phyloP scores from a whole-genome alignment of 2,329 filamentous ascomycete species.

The Colletotrichum tamarilloi region DNA sequence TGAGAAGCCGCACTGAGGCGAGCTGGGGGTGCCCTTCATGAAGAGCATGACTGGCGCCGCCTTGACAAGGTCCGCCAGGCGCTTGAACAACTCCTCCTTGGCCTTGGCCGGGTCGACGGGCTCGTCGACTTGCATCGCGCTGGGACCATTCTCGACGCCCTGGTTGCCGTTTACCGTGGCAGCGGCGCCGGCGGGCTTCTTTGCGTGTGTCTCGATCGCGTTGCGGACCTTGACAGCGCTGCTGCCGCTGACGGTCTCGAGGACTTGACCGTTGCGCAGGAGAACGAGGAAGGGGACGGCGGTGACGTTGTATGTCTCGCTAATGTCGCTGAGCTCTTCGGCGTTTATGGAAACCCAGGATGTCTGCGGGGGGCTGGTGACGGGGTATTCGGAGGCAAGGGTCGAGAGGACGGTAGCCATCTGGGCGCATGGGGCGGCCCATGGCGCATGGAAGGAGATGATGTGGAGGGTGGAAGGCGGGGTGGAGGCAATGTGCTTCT shows the following conservation, averaged over 20 bases:
- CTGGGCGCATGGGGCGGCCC: conserved; percentile 95
- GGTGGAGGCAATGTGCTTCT: conserved; percentile 72
- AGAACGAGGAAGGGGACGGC: conserved; percentile 94
- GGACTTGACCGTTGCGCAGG: conserved; percentile 76
- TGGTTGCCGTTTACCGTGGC: conserved; percentile 49
- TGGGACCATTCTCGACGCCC: conserved; percentile 39
- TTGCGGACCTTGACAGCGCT: conserved; percentile 87
- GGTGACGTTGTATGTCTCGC: conserved; percentile 92
- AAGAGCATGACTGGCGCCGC: conserved; percentile 98
- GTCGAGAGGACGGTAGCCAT: conserved; percentile 89
- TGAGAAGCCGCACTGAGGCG: conserved; percentile 92
- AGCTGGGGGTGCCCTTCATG: conserved; percentile 94
- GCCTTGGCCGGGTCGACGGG: conserved; percentile 59
- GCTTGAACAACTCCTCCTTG: conserved; percentile 87
- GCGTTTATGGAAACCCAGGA: conserved; percentile 93
- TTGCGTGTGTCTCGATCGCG: conserved; percentile 86
- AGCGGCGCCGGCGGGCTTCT: conserved; percentile 54
- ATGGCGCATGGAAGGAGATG: conserved; percentile 95
- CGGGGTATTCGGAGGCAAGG: conserved; percentile 87
- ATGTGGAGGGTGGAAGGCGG: conserved; percentile 79
- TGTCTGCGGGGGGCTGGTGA: conserved; percentile 72
- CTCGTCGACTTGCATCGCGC: conserved; percentile 40
- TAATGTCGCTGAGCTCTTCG: conserved; percentile 92
- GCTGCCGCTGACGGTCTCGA: conserved; percentile 90
- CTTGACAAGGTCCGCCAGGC: conserved; percentile 87